Evolutionary conservation across 2,329 filamentous ascomycete species (phyloP), one percentile per base, ranked within the genome.

Genomic region (Monilinia fructicola): DNA sequence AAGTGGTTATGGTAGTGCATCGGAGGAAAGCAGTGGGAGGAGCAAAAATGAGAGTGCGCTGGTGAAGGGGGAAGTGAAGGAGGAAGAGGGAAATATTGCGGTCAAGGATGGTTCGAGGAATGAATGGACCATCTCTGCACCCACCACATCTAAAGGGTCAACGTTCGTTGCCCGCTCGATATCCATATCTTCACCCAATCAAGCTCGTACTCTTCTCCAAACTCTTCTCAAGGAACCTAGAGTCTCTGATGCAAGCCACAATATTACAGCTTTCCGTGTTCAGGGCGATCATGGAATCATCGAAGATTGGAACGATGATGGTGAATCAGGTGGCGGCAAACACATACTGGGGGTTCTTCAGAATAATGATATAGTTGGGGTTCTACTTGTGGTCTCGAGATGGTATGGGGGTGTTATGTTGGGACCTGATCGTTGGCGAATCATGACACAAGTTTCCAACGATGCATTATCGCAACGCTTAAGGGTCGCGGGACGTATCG

Each of bases 341-440:
- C 82, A 88, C 58, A 77, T 88, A 67, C 78, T 88, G 21, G 79
- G 82, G 44, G 74, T 85, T 38, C 78, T 88, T 76, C 79, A 81
- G 64, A 83, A 85, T 67, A 78, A 81, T 6, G 78, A 82, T 58
- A 76, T 83, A 5, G 79, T 81, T 16, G 82, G 85, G 69, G 82
- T 81, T 0, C 73, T 88, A 1, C 82, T 88, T 18, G 83, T 89
- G 9, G 80, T 88, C 71, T 85, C 83, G 21, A 79, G 86, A 46
- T 89, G 85, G 85, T 89, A 83, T 68, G 86, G 86, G 26, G 86
- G 86, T 10, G 77, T 85, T 12, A 81, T 88, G 80, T 79, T 89
- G 3, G 86, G 86, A 0, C 82, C 84, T 0, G 86, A 88, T 71
- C 81, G 86, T 23, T 89, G 85, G 85, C 80, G 85, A 16, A 80